These are phyloP conservation scores for Massarina eburnea DNA, from an alignment of 2,329 filamentous ascomycete species.

Conservation along the genomic window DNA sequence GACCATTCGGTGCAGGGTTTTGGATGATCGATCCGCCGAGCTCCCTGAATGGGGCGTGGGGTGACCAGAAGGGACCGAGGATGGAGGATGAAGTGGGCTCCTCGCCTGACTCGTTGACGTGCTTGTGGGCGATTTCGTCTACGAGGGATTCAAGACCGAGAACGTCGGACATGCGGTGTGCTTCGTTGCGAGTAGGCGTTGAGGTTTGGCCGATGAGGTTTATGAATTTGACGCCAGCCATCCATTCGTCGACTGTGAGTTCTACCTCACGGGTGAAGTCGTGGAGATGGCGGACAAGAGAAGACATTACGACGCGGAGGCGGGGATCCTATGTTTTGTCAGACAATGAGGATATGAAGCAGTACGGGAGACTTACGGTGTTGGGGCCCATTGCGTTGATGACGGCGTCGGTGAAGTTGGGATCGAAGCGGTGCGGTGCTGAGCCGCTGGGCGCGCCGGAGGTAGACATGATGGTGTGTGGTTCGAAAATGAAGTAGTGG, in stretches of 20 bases:
- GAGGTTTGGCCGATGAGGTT: constrained; percentile 73
- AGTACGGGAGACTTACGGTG: too few species aligned
- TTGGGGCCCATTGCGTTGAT: constrained; percentile 73
- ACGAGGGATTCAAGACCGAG: constrained; percentile 72
- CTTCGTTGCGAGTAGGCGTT: constrained; percentile 70
- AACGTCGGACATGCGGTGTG: constrained; percentile 71
- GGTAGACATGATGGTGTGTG: constrained; percentile 16
- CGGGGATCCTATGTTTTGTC: too few species aligned
- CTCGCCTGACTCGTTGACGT: constrained; percentile 62
- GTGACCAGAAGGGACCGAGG: constrained; percentile 77
- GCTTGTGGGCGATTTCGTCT: constrained; percentile 67
- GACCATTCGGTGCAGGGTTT: constrained; percentile 58
- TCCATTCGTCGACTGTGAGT: constrained; percentile 76
- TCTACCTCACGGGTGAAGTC: constrained; percentile 78
- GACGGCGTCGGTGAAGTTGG: constrained; percentile 74
- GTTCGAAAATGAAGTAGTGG: neutral
- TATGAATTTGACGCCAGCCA: constrained; percentile 72
- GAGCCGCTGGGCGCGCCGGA: constrained; percentile 18
- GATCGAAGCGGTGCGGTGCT: constrained; percentile 61
- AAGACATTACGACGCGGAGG: constrained; percentile 63
- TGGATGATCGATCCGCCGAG: constrained; percentile 69
- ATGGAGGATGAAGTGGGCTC: constrained; percentile 74
- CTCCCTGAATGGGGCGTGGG: constrained; percentile 71
- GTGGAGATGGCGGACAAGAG: constrained; percentile 72
- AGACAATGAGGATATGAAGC: too few species aligned